Evolutionary conservation across 371 early-diverging fungal species (phyloP), one percentile per base, ranked within the genome.

Genomic region (Lichtheimia hyalospora): DNA sequence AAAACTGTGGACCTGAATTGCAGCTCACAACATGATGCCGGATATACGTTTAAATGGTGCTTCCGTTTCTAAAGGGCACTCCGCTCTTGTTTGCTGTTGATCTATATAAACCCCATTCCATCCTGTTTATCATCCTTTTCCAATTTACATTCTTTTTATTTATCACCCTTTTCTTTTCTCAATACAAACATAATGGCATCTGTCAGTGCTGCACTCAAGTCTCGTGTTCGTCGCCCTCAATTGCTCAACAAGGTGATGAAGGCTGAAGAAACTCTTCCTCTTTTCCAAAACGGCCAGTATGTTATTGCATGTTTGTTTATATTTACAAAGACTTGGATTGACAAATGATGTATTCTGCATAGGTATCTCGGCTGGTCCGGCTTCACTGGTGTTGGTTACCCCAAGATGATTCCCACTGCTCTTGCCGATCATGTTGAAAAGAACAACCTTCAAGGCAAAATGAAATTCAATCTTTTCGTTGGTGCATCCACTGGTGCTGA

Each of bases 351-450:
- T 20, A 43, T 43, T n/a, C n/a, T n/a, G 7, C 15, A 46, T 58
- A 79, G 72, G 52, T 73, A 76, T 54, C 64, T 77, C 52, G 72
- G 71, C n/a, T 81, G 78, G 82, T 81, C 79, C 42, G 77, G 79
- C 10, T 79, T 79, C 41, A 81, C 79, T 27, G 82, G 82, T 54
- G 82, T 82, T 53, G 82, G 82, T 8, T 82, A 82, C 54, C 82
- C 82, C 28, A 82, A 82, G 51, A 68, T 79, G 71, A 74, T 77
- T 50, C 82, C 82, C 49, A 52, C 70, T 18, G 78, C 79, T 3
- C 60, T 82, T 40, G 82, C 82, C 27, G 73, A 82, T 23, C 71
- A 82, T 56, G 82, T 82, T 21, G 82, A 82, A 70, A 67, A 71
- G 54, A 79, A 82, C 51, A 72, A 75, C 41, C 62, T 82, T 39